Conservation (phyloP, 441 rosid species). For the Bocquillonia castaneifolia region DNA sequence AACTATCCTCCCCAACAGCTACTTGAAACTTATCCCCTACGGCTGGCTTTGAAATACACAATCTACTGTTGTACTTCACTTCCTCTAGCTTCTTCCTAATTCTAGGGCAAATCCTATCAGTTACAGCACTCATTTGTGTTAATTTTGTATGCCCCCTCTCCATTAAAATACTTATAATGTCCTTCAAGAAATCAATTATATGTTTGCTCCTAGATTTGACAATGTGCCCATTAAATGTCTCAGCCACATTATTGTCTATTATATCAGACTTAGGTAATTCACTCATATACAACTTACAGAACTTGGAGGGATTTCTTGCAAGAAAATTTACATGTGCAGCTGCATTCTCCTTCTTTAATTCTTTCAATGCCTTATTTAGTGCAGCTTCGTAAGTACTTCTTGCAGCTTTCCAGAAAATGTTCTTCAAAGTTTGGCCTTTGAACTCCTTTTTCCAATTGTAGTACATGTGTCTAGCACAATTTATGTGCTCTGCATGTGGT, state of each 20-base stretch:
- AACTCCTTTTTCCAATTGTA: too few species aligned
- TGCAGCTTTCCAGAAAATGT: background rate
- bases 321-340: background rate
- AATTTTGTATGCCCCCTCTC: background rate
- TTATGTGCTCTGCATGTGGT: background rate
- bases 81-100: background rate
- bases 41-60: background rate
- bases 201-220: background rate
- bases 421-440: too few species aligned
- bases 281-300: background rate
- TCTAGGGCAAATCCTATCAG: background rate
- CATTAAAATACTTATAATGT: background rate
- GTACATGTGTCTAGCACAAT: background rate
- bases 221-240: background rate
- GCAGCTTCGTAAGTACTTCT: background rate
- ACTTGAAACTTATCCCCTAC: background rate
- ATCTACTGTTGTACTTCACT: background rate
- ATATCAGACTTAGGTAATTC: background rate
- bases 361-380: background rate
- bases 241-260: background rate
- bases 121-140: background rate
- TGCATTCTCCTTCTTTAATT: background rate
- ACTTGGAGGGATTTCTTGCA: rapidly evolving
- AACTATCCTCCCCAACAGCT: background rate
- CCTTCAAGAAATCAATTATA: background rate